A percentile compares a stretch with the other conserved stretches of the same genome.
Evolutionary conservation across 441 rosid genomes (phyloP).

Genomic region (Euphorbia celastroides): DNA sequence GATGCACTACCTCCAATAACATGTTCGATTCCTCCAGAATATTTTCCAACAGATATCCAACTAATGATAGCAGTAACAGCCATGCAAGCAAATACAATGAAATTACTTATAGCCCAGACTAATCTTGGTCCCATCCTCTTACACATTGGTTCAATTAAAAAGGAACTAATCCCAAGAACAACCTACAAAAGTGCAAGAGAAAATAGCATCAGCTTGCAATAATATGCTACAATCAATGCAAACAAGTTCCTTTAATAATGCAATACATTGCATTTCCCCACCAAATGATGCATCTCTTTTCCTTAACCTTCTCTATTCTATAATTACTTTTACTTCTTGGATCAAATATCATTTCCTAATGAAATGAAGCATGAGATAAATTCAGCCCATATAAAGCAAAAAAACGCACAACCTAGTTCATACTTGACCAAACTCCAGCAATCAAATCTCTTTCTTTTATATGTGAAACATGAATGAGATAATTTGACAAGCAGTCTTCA

Average conservation of each 20-base stretch:
- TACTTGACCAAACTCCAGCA: not conserved
- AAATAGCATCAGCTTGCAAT: not conserved
- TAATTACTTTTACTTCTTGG: not conserved
- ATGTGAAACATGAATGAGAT: not conserved
- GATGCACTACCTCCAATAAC: slow-evolving; percentile 51
- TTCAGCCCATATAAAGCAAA: not conserved
- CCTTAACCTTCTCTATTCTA: not conserved
- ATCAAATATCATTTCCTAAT: not conserved
- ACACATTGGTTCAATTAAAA: slow-evolving; percentile 86
- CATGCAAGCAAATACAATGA: slow-evolving; percentile 80
- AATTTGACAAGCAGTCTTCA: not conserved
- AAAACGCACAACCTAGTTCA: not conserved
- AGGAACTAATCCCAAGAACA: slow-evolving; percentile 89
- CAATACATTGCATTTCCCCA: not conserved
- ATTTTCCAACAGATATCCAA: slow-evolving; percentile 46
- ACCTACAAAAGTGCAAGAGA: slow-evolving; percentile 40
- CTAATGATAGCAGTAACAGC: slow-evolving; percentile 73
- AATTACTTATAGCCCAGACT: slow-evolving; percentile 92
- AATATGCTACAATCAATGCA: not conserved
- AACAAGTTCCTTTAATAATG: not conserved
- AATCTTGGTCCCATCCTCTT: slow-evolving; percentile 64
- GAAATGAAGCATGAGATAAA: not conserved
- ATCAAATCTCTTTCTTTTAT: not conserved
- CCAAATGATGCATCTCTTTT: not conserved
- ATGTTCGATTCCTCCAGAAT: slow-evolving; percentile 52